Conservation (phyloP, 2,329 filamentous ascomycete genomes). For the Bipolaris cookei region DNA sequence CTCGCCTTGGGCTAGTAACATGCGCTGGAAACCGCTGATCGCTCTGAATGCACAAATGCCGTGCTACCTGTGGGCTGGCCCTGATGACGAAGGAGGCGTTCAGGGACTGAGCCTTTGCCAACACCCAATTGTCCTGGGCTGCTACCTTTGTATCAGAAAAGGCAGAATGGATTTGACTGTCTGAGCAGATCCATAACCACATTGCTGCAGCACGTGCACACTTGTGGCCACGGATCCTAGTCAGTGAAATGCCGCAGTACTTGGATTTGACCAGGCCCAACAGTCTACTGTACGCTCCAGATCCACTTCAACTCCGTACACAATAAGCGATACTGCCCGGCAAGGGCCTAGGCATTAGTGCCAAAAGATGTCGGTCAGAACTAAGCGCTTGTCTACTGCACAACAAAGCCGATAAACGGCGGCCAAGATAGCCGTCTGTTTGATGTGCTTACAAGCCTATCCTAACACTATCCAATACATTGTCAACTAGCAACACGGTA, state of each 20-base stretch:
- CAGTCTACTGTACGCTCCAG: neutral
- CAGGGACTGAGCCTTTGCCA: neutral
- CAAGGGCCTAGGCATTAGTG: neutral
- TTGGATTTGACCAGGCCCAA: neutral
- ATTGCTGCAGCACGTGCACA: neutral
- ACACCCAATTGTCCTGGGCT: neutral
- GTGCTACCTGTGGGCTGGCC: constrained; percentile 13
- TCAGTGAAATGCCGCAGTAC: neutral
- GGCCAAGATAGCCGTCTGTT: neutral
- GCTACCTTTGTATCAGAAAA: neutral
- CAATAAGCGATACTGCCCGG: neutral
- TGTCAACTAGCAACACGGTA: neutral
- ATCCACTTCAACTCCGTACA: constrained; percentile 4
- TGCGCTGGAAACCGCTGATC: constrained; percentile 24
- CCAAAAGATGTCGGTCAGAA: neutral
- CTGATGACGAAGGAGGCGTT: constrained; percentile 38
- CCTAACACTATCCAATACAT: neutral
- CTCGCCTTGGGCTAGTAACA: constrained; percentile 28
- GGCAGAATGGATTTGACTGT: neutral
- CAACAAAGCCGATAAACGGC: neutral
- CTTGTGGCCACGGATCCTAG: neutral
- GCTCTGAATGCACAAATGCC: constrained; percentile 15
- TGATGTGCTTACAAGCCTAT: neutral
- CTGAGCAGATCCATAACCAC: neutral
- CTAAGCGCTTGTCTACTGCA: neutral